Evolutionary conservation across 2,329 filamentous ascomycete species (phyloP), one percentile per base, ranked within the genome.

Genomic region (Aspergillus piperis): DNA sequence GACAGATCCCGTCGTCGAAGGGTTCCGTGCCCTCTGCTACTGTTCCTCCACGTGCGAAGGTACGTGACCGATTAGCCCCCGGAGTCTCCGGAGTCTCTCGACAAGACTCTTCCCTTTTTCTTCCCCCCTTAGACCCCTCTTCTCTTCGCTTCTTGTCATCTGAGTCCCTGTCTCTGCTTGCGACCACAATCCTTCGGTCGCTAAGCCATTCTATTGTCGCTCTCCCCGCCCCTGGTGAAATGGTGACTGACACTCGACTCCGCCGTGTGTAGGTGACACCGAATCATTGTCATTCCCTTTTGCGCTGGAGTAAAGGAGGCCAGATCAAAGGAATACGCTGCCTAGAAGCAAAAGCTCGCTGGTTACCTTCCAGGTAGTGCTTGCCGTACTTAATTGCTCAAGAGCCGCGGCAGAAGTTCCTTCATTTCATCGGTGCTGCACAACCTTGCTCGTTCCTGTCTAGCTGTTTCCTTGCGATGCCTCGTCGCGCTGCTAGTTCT

Each of bases 401-500:
- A 57, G 57, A 62, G 47, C 58, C 51, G 61, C 61, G 61, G 60
- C 48, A 55, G 57, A 58, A 50, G 25, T 61, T 51, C 44, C 49
- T 51, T 49, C 59, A 39, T 55, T 39, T 58, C 38, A 44, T 58
- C 54, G 59, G 59, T 60, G 60, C 60, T 58, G 53, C 50, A 49
- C 62, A 58, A 66, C 47, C 27, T 62, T 58, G 48, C 48, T 48
- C 54, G 54, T 60, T 54, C 57, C 50, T 32, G 41, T 48, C 60
- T 52, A 48, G 57, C 53, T 53, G 62, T 60, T 67, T 69, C 70
- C 72, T 68, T 81, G 81, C 82, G 78, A 88, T 88, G 86, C 85
- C 85, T 83, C 81, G 83, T 80, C 84, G 84, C 81, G 81, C 80
- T 71, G 82, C 84, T 71, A 86, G 83, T 71, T 84, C 86, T 73